Conservation (phyloP, 2,329 filamentous ascomycete species). For the Cladophialophora psammophila region DNA sequence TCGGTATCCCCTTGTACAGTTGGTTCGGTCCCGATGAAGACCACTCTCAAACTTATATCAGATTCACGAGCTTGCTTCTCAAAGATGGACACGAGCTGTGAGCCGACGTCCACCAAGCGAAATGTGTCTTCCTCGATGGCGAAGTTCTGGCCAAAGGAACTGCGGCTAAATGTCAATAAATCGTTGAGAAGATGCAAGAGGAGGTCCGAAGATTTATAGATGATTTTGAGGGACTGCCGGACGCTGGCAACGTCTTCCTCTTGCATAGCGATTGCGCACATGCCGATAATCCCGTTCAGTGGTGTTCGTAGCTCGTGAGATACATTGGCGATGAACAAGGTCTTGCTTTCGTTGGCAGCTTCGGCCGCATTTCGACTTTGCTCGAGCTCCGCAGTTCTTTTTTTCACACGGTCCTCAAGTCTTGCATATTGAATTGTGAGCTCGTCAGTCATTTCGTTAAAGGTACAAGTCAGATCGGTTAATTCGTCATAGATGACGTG, state of each 20-base stretch:
- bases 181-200: conserved; percentile 85
- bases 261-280: conserved; percentile 91
- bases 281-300: conserved; percentile 91
- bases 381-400: conserved; percentile 82
- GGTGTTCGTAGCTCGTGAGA: conserved; percentile 87
- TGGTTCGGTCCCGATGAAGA: conserved; percentile 65
- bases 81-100: conserved; percentile 83
- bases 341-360: conserved; percentile 93
- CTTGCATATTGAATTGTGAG: conserved; percentile 82
- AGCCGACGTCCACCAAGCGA: conserved; percentile 76
- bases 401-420: conserved; percentile 81
- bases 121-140: conserved; percentile 85
- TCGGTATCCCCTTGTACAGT: conserved; percentile 30
- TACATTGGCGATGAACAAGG: conserved; percentile 94
- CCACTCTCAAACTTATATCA: conserved; percentile 73
- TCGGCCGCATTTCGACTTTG: conserved; percentile 89
- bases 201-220: conserved; percentile 86
- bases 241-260: conserved; percentile 79
- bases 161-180: conserved; percentile 88
- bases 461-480: conserved; percentile 82
- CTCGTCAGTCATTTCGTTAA: conserved; percentile 93
- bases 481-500: conserved; percentile 81
- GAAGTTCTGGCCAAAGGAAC: conserved; percentile 86
- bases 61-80: conserved; percentile 85
- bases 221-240: conserved; percentile 81